phyloP scores from a whole-genome alignment of 441 rosid species.

The Euphorbia corollata region DNA sequence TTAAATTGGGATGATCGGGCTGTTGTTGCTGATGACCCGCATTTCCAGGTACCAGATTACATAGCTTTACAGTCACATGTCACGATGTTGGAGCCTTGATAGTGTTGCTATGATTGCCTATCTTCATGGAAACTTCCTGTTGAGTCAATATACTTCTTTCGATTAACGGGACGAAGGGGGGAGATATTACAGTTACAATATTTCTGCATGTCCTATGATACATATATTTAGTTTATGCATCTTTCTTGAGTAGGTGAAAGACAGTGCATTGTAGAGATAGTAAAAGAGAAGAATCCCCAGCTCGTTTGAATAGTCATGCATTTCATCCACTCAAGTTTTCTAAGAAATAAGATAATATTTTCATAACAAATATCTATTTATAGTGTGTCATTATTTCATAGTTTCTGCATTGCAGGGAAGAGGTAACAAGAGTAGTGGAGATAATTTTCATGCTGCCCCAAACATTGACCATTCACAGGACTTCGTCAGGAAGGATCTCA shows the following conservation, averaged over 20 bases:
- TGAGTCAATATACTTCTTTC: background rate
- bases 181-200: background rate
- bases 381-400: background rate
- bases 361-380: background rate
- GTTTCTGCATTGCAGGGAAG: constrained; percentile 55
- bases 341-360: no score
- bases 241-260: background rate
- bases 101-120: background rate
- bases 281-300: background rate
- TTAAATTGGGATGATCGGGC: constrained; percentile 93
- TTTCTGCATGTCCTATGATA: background rate
- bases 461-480: constrained; percentile 98
- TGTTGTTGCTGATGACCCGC: constrained; percentile 90
- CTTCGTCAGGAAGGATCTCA: constrained; percentile 83
- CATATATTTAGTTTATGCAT: background rate
- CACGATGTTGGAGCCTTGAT: background rate
- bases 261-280: no score
- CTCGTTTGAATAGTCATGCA: background rate
- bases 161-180: background rate
- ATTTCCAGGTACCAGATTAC: constrained; percentile 66
- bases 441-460: constrained; percentile 96
- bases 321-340: constrained; percentile 1
- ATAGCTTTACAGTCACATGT: background rate
- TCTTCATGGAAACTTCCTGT: background rate
- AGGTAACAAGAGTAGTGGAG: constrained; percentile 98